Base-by-base conservation (phyloP, 2,329 filamentous ascomycete genomes). In the Sporothrix phasma region DNA sequence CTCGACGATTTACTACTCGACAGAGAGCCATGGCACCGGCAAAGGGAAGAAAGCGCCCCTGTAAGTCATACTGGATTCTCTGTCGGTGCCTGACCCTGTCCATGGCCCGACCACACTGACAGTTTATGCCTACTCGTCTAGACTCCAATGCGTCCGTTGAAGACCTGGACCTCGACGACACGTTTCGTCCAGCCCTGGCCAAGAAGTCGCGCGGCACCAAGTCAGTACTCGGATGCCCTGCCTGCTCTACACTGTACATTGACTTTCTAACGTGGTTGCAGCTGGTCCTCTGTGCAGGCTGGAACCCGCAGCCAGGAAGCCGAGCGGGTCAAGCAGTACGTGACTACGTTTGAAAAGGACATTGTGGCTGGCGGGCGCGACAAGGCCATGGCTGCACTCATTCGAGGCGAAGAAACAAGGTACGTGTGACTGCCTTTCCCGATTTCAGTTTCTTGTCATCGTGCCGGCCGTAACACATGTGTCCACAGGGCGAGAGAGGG, bases 271-370 rank as follows among this genome's bases (percentile, higher is more conserved):
- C 51, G 10, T 10, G 29, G 3, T 15, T 3, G 0, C 11, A 64
- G 64, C 19, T 67, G 67, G 64, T 37, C 62, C 22, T 15, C 45
- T 19, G 66, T 60, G 64, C 65, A 67, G 29, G 62, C 65, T 5
- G 39, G 60, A 5, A 61, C 47, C 7, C 67, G 65, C n/a, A 41
- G 46, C 29, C 65, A 67, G 31, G 66, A 69, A 37, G 63, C 58
- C 10, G 65, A 65, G 19, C 67, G 67, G 3, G 67, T 64, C 41
- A 47, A 45, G 54, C 64, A 69, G 61, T 69, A 67, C 49, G 39
- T 62, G 58, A 24, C 22, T 19, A 60, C 61, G 6, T 68, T 67
- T 17, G 58, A 66, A 22, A 31, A 19, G 22, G 56, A 68, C 34
- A 47, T 59, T 29, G 43, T 65, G 19, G 43, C 49, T 3, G 49